These are phyloP conservation scores for Roridomyces roridus DNA, from an alignment of 768 basidiomycete species.

Conservation along the genomic window DNA sequence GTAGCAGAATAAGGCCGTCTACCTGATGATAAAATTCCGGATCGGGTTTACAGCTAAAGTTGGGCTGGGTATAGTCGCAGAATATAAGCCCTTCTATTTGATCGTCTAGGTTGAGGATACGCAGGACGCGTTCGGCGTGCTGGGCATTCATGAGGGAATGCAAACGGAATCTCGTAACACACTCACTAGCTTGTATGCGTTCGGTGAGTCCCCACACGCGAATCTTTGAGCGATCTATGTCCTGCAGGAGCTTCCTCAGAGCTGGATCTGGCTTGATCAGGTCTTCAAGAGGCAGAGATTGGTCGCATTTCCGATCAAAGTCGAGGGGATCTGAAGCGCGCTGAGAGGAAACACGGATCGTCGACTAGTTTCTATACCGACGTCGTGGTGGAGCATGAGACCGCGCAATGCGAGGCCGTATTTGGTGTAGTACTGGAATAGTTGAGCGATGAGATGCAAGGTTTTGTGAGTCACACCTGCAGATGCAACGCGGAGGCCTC, in stretches of 20 bases:
- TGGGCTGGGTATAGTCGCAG: conserved; percentile 72
- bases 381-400: conserved; percentile 73
- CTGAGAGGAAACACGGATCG: conserved; percentile 1
- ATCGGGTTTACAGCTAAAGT: conserved; percentile 86
- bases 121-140: conserved; percentile 84
- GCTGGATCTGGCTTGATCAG: conserved; percentile 71
- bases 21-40: conserved; percentile 67
- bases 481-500: conserved; percentile 74
- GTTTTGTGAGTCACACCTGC: not conserved
- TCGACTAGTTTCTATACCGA: conserved; percentile 49
- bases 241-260: conserved; percentile 71
- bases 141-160: conserved; percentile 35
- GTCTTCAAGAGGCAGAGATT: conserved; percentile 80
- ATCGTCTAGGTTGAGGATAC: conserved; percentile 74
- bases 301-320: conserved; percentile 86
- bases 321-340: conserved; percentile 70
- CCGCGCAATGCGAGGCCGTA: conserved; percentile 88
- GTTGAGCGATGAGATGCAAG: no score
- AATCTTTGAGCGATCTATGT: conserved; percentile 78
- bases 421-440: conserved; percentile 67
- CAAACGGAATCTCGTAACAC: not conserved
- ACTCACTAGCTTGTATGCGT: conserved; percentile 77
- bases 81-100: conserved; percentile 78
- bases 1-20: no score
- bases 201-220: conserved; percentile 89